Evolutionary conservation across 371 early-diverging fungal species (phyloP).

Genomic region (Circinella minor): DNA sequence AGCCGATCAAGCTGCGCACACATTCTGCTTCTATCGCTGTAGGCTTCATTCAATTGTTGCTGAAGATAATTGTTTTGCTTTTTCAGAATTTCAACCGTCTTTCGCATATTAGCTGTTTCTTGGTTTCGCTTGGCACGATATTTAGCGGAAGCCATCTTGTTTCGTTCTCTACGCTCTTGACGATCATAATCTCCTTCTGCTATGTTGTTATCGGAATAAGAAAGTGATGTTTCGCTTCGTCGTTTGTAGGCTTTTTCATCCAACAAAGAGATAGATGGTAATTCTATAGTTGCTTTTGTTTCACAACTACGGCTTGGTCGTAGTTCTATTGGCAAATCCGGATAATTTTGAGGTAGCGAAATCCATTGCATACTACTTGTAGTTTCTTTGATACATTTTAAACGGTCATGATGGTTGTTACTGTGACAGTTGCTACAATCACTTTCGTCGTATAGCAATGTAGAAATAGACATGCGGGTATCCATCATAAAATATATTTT

Average conservation of each 20-base stretch:
- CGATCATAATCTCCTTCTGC: background rate
- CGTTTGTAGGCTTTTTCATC: background rate
- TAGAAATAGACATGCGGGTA: no score
- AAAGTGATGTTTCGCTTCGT: background rate
- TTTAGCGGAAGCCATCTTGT: slow-evolving; percentile 59
- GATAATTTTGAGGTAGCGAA: background rate
- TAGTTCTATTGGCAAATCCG: background rate
- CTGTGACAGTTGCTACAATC: no score
- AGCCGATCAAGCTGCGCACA: background rate
- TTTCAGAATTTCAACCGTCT: background rate
- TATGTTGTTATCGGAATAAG: no score
- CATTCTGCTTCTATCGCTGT: slow-evolving; percentile 2
- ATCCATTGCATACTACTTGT: no score
- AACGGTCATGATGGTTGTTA: no score
- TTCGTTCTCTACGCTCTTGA: slow-evolving; percentile 48
- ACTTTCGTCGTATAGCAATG: no score
- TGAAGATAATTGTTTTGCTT: slow-evolving; percentile 1
- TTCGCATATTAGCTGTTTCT: slow-evolving; percentile 43
- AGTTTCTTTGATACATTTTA: no score
- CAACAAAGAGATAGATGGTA: background rate
- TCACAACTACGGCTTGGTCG: background rate
- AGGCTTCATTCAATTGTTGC: slow-evolving; percentile 4
- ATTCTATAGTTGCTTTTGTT: background rate
- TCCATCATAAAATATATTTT: no score
- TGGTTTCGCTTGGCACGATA: slow-evolving; percentile 48